Evolutionary conservation across 2,329 filamentous ascomycete species (phyloP).

Genomic region (Ascochyta rabiei): DNA sequence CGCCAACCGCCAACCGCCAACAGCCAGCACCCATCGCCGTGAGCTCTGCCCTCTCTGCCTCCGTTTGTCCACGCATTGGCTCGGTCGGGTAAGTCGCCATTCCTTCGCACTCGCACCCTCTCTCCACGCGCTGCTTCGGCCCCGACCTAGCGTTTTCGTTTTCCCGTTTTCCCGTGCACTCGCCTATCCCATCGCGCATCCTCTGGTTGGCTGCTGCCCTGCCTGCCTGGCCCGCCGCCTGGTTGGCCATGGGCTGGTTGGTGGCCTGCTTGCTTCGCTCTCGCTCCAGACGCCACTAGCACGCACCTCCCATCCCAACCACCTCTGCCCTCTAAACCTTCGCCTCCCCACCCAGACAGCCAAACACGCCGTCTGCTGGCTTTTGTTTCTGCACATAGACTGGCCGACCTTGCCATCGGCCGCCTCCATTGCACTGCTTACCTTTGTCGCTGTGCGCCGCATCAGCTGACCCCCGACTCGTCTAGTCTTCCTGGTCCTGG

Average conservation of each 20-base stretch:
- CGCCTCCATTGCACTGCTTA: conserved; percentile 15
- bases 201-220: conserved; percentile 36
- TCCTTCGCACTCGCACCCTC: not conserved
- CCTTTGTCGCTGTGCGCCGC: conserved; percentile 11
- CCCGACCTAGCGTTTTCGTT: conserved; percentile 37
- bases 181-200: conserved; percentile 49
- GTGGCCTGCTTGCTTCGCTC: conserved; percentile 12
- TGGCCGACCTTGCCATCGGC: conserved; percentile 22
- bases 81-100: conserved; percentile 18
- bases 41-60: conserved; percentile 22
- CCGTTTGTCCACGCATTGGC: conserved; percentile 36
- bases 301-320: conserved; percentile 49
- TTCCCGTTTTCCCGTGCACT: conserved; percentile 46
- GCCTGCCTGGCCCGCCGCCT: not conserved
- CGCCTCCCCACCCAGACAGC: conserved; percentile 42
- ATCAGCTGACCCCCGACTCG: conserved; percentile 34
- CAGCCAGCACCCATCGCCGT: conserved; percentile 7
- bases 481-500: conserved; percentile 34
- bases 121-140: conserved; percentile 18
- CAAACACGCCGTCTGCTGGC: conserved; percentile 31
- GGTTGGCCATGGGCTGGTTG: too few relatives aligned
- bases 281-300: conserved; percentile 41
- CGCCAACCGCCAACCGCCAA: conserved; percentile 17
- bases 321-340: conserved; percentile 49
- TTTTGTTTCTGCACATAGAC: conserved; percentile 31